A percentile compares a stretch with the other conserved stretches of the same genome.
phyloP scores from a whole-genome alignment of 257 asterid species.

The Fraxinus cuspidata region DNA sequence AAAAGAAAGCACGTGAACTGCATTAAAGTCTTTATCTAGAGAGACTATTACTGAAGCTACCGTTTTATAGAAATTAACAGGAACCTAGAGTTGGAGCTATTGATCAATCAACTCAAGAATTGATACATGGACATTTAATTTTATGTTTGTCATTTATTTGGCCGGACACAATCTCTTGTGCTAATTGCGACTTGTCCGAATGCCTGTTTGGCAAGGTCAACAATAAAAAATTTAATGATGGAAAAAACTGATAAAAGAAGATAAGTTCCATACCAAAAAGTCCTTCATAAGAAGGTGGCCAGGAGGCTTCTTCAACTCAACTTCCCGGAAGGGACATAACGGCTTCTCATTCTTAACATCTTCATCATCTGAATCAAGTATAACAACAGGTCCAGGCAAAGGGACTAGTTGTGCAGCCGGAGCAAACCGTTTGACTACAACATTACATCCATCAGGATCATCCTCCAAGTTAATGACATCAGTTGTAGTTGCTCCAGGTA shows the following conservation, averaged over 20 bases:
- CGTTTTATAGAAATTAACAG: background rate
- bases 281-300: constrained; percentile 45
- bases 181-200: background rate
- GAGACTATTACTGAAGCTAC: background rate
- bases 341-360: constrained; percentile 40
- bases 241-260: constrained; percentile 15
- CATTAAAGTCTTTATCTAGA: background rate
- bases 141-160: background rate
- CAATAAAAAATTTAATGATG: constrained; percentile 11
- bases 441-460: constrained; percentile 36
- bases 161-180: background rate
- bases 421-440: constrained; percentile 28
- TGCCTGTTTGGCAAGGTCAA: constrained; percentile 3
- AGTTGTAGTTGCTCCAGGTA: constrained; percentile 28
- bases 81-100: background rate
- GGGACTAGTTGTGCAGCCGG: constrained; percentile 43
- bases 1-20: background rate
- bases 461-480: constrained; percentile 72
- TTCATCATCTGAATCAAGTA: constrained; percentile 87
- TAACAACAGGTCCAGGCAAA: constrained; percentile 51
- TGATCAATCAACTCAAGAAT: background rate
- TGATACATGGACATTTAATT: background rate
- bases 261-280: constrained; percentile 44
- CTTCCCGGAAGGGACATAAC: constrained; percentile 33
- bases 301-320: constrained; percentile 38